Evolutionary conservation across 169 alveolate species (phyloP), one percentile per base, ranked within the genome.

Genomic region (Toxoplasma gondii): DNA sequence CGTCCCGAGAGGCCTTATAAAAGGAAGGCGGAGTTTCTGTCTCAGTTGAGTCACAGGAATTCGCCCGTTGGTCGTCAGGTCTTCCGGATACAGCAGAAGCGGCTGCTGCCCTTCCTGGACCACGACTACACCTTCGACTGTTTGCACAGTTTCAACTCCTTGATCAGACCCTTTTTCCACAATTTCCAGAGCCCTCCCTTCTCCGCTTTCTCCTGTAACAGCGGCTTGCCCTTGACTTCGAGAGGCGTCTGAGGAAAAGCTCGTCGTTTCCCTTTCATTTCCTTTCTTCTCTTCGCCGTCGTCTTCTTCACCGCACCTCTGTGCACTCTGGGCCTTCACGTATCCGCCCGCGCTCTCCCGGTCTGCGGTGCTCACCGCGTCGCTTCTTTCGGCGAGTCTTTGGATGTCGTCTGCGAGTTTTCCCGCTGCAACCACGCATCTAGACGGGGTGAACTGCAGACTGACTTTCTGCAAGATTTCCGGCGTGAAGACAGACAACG

Each of bases 401-500:
- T 74, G 64, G 19, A 38, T 39, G 36, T 38, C 67, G 64, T 82
- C 88, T 5, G 80, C 69, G 91, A 88, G 64, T 54, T 88, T 34
- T 5, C 81, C 92, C 2, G 81, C 83, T 4, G 92, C 70, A 29
- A 41, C 87, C 24, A 22, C 84, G 84, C 84, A 74, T 17, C 39
- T 16, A 17, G 84, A 24, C 5, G 70, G 39, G 29, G 93, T 12
- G 69, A 94, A 94, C 27, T 45, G 80, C 22, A 94, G 92, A 16
- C 83, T 22, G 34, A 94, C 88, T 29, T 80, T 80, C 53, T 94
- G 96, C 17, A 94, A 88, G 31, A 94, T 94, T 39, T 94, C 95
- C 67, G 96, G 96, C 5, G 96, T 54, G 69, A 94, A 94, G 41
- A 94, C 95, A 70, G 70, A 7, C 19, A 94, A 74, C 34, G 83